phyloP scores from a whole-genome alignment of 164 flowering plant genomes.

The grape (Vitis vinifera) region ASM3070453v1 NC_081811.1:2541501-2542000 shows the following conservation, averaged over 20 bases:
- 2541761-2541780: conserved; percentile 78
- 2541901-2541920: conserved; percentile 1
- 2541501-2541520: neutral
- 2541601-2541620: conserved; percentile 32
- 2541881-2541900: conserved; percentile 40
- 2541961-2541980: neutral
- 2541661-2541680: conserved; percentile 66
- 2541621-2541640: conserved; percentile 25
- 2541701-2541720: conserved; percentile 70
- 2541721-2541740: conserved; percentile 52
- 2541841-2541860: conserved; percentile 81
- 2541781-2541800: conserved; percentile 79
- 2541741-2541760: conserved; percentile 62
- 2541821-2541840: conserved; percentile 54
- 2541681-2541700: conserved; percentile 66
- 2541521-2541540: neutral
- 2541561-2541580: conserved; percentile 40
- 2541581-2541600: conserved; percentile 38
- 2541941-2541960: neutral
- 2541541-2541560: neutral
- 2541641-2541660: conserved; percentile 52
- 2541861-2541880: conserved; percentile 61
- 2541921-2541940: neutral
- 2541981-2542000: too few species aligned
- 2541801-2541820: conserved; percentile 93